Conservation (phyloP, 768 basidiomycete species). For the Cystofilobasidium capitatum region DNA sequence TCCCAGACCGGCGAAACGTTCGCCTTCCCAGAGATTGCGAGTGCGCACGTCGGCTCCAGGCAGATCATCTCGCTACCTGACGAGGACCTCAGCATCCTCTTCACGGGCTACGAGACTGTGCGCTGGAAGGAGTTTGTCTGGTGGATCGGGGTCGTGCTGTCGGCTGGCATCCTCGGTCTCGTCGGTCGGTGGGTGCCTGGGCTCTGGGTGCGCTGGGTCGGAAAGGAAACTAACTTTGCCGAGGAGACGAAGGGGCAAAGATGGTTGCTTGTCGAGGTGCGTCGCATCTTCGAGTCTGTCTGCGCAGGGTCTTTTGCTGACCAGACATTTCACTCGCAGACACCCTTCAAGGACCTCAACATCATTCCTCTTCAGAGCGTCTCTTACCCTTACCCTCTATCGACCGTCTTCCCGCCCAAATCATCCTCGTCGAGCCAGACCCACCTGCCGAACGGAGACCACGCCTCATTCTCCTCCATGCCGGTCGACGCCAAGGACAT, state of each 20-base stretch:
- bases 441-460: not conserved
- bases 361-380: conserved; percentile 62
- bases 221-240: conserved; percentile 71
- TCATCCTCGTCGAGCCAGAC: conserved; percentile 1
- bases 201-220: conserved; percentile 80
- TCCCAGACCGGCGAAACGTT: conserved; percentile 27
- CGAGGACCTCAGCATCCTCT: conserved; percentile 78
- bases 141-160: conserved; percentile 57
- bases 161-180: conserved; percentile 63
- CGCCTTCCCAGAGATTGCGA: conserved; percentile 32
- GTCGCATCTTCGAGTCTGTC: conserved; percentile 31
- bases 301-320: not conserved
- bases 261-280: conserved; percentile 78
- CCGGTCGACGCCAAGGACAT: conserved; percentile 38
- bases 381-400: conserved; percentile 64
- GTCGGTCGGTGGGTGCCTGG: conserved; percentile 89
- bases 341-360: conserved; percentile 69
- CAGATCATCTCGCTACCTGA: conserved; percentile 79
- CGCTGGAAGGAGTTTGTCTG: conserved; percentile 58
- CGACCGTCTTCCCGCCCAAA: conserved; percentile 60
- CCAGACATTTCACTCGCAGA: conserved; percentile 45
- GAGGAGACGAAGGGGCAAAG: conserved; percentile 52
- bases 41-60: conserved; percentile 40
- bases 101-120: conserved; percentile 71
- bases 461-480: conserved; percentile 15